These are phyloP conservation scores for Takakia lepidozioides DNA, from an alignment of 225 moss, liverwort and hornwort genomes.

Conservation along the genomic window DNA sequence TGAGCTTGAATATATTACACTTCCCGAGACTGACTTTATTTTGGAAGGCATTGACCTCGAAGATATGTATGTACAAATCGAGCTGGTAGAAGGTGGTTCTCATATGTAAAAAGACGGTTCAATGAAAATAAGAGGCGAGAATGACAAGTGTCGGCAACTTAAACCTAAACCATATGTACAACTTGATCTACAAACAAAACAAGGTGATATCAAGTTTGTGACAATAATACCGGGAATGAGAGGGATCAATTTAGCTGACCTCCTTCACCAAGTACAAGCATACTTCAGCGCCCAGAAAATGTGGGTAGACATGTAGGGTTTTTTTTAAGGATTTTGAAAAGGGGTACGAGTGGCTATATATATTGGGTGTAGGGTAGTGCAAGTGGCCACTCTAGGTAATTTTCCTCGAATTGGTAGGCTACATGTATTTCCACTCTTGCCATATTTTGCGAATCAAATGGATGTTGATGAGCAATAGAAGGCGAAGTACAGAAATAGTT, in stretches of 20 bases:
- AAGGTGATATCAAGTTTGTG: slow-evolving; percentile 21
- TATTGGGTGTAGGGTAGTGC: too few species aligned
- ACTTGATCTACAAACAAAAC: slow-evolving; percentile 14
- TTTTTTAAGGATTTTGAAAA: too few species aligned
- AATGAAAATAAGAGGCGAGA: slow-evolving; percentile 16
- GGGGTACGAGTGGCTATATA: too few species aligned
- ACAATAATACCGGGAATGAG: slow-evolving; percentile 10
- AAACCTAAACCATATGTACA: slow-evolving; percentile 12
- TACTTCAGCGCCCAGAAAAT: slow-evolving; percentile 20
- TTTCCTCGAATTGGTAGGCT: too few species aligned
- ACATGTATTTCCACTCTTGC: too few species aligned
- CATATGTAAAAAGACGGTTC: slow-evolving; percentile 12
- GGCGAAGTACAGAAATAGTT: too few species aligned
- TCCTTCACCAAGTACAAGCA: slow-evolving; percentile 33
- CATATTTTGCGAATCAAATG: too few species aligned
- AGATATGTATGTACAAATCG: slow-evolving; percentile 27
- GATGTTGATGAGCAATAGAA: too few species aligned
- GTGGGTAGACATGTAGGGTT: slow-evolving; percentile 36
- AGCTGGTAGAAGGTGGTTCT: slow-evolving; percentile 23
- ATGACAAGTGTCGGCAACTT: slow-evolving; percentile 9
- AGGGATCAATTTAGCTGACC: slow-evolving; percentile 19
- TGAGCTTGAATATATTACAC: background rate
- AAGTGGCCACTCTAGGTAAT: too few species aligned
- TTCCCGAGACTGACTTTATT: background rate
- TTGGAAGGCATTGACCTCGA: slow-evolving; percentile 36